phyloP scores from a whole-genome alignment of 2,329 filamentous ascomycete genomes.

The Aureobasidium sp. region DNA sequence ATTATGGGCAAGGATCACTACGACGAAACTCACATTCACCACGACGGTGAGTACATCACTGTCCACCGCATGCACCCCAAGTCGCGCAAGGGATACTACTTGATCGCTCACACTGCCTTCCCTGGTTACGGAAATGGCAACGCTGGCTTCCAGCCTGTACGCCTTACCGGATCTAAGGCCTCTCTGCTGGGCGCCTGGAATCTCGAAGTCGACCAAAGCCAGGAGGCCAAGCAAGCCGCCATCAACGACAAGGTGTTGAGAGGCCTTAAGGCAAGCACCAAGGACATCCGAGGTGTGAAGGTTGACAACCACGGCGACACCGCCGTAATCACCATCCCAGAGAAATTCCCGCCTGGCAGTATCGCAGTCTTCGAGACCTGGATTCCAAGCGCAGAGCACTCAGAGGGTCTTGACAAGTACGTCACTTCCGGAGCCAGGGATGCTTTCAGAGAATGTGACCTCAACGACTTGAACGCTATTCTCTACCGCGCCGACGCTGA shows the following conservation, averaged over 20 bases:
- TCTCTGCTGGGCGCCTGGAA: slow-evolving; percentile 86
- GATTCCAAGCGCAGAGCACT: slow-evolving; percentile 82
- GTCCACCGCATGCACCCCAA: slow-evolving; percentile 91
- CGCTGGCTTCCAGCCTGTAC: slow-evolving; percentile 69
- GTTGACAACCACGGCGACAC: slow-evolving; percentile 66
- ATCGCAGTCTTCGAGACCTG: slow-evolving; percentile 95
- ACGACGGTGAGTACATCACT: slow-evolving; percentile 92
- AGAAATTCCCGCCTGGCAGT: slow-evolving; percentile 84
- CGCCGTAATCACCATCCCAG: slow-evolving; percentile 71
- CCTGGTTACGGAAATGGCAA: slow-evolving; percentile 83
- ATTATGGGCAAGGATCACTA: slow-evolving; percentile 94
- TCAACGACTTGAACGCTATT: slow-evolving; percentile 84
- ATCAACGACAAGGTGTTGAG: slow-evolving; percentile 64
- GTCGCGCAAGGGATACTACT: slow-evolving; percentile 86
- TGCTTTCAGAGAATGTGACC: slow-evolving; percentile 66
- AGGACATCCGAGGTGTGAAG: slow-evolving; percentile 64
- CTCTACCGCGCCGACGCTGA: slow-evolving; percentile 90
- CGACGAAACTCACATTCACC: slow-evolving; percentile 91
- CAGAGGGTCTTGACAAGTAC: slow-evolving; percentile 74
- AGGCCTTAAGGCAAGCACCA: slow-evolving; percentile 77
- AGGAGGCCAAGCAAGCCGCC: slow-evolving; percentile 59
- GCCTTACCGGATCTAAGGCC: slow-evolving; percentile 75
- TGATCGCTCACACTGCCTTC: slow-evolving; percentile 94
- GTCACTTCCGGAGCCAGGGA: slow-evolving; percentile 73
- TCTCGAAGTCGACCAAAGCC: slow-evolving; percentile 75